Evolutionary conservation across 2,329 filamentous ascomycete genomes (phyloP).

Genomic region (Xylariaceae sp.): DNA sequence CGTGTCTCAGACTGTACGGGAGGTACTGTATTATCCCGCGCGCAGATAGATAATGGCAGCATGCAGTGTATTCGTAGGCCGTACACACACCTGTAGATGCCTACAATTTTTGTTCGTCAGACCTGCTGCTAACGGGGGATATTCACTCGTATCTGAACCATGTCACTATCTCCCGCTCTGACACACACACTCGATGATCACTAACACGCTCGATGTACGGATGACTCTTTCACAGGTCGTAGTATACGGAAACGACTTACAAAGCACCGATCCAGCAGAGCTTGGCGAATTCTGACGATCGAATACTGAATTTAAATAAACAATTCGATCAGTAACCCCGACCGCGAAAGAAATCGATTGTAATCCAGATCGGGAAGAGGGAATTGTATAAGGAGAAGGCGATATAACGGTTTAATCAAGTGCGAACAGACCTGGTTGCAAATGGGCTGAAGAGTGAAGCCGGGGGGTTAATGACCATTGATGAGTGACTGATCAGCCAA

Average conservation of each 20-base stretch:
- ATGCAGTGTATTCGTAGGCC: not conserved
- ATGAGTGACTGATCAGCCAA: constrained; percentile 1
- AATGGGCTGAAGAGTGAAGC: not conserved
- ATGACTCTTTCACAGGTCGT: no score
- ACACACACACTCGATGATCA: no score
- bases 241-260: not conserved
- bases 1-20: not conserved
- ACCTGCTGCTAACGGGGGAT: no score
- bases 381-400: not conserved
- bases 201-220: no score
- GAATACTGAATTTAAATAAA: not conserved
- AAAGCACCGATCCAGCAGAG: not conserved
- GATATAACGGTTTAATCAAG: not conserved
- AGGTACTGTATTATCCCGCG: not conserved
- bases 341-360: not conserved
- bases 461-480: not conserved
- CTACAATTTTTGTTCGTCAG: not conserved
- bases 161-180: no score
- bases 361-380: not conserved
- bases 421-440: not conserved
- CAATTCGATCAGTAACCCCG: not conserved
- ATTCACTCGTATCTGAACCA: no score
- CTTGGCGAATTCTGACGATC: not conserved
- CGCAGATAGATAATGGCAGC: not conserved
- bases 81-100: not conserved